phyloP scores from a whole-genome alignment of 148 eudicot genomes.

The Cornus suecica region DNA sequence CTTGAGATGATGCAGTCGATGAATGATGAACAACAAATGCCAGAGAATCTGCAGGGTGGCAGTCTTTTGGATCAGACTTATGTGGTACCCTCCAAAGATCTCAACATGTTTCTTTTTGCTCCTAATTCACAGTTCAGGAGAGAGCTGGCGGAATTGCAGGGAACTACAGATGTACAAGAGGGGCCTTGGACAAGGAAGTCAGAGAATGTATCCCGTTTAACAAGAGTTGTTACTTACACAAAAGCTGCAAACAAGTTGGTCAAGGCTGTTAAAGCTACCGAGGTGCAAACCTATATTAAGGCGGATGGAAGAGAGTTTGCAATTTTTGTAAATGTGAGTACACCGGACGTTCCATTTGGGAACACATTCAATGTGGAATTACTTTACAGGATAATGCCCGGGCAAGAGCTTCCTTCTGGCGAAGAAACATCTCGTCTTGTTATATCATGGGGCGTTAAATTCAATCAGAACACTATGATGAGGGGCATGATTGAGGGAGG shows the following conservation, averaged over 20 bases:
- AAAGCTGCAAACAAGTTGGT: constrained; percentile 66
- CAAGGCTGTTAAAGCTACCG: constrained; percentile 77
- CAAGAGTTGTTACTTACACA: constrained; percentile 61
- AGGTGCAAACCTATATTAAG: constrained; percentile 69
- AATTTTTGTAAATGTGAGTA: constrained; percentile 50
- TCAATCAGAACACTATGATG: constrained; percentile 74
- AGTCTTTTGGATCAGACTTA: constrained; percentile 70
- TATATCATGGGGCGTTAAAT: constrained; percentile 70
- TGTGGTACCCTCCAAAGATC: constrained; percentile 49
- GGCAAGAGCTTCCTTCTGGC: constrained; percentile 55
- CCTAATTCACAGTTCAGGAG: constrained; percentile 62
- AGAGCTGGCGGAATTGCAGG: constrained; percentile 58
- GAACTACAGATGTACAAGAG: constrained; percentile 61
- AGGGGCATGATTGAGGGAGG: constrained; percentile 79
- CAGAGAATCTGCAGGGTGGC: constrained; percentile 65
- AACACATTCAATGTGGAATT: constrained; percentile 57
- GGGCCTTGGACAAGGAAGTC: constrained; percentile 67
- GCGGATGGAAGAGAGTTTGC: constrained; percentile 64
- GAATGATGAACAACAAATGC: constrained; percentile 52
- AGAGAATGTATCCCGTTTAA: constrained; percentile 43
- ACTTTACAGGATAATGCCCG: constrained; percentile 63
- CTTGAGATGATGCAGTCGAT: constrained; percentile 51
- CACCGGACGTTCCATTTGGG: constrained; percentile 93
- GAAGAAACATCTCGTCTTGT: constrained; percentile 67
- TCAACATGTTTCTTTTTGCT: constrained; percentile 59